Percentiles rank a stretch among this genome's conserved stretches.
Evolutionary conservation across 305 asterid genomes (phyloP).

Genomic region (Fraxinus ornus): DNA sequence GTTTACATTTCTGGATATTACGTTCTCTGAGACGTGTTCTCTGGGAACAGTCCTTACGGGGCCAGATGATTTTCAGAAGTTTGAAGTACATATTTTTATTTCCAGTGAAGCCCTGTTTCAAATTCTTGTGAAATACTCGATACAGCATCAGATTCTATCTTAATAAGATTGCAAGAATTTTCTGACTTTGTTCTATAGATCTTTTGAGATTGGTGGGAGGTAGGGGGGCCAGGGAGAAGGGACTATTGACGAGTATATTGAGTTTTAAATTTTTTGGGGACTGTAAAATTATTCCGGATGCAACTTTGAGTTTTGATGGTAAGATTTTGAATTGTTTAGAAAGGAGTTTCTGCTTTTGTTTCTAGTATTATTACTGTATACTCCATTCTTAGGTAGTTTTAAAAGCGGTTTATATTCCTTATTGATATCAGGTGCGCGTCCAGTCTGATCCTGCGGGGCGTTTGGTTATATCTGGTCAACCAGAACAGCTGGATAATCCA

Average conservation of each 20-base stretch:
- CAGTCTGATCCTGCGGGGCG: constrained; percentile 98
- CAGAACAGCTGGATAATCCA: constrained; percentile 86
- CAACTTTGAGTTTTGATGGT: not conserved
- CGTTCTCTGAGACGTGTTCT: not conserved
- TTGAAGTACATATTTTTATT: not conserved
- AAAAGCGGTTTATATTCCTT: constrained; percentile 10
- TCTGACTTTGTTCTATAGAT: not conserved
- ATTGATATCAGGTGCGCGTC: constrained; percentile 65
- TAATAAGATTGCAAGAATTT: not conserved
- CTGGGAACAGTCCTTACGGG: not conserved
- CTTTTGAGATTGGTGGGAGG: not conserved
- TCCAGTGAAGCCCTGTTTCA: not conserved
- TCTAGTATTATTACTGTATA: constrained; percentile 15
- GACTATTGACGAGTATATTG: not conserved
- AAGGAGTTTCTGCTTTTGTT: not conserved
- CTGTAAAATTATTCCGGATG: not conserved
- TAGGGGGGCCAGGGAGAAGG: not conserved
- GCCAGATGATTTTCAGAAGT: not conserved
- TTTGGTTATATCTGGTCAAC: constrained; percentile 91
- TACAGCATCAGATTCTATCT: not conserved
- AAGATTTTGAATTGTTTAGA: not conserved
- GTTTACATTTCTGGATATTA: not conserved
- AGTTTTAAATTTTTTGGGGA: not conserved
- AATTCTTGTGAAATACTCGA: not conserved
- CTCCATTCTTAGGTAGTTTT: constrained; percentile 18